Percentiles rank a stretch among this genome's conserved stretches.
phyloP scores from a whole-genome alignment of 1,284 basidiomycete genomes.

The Exobasidium cylindrosporum region DNA sequence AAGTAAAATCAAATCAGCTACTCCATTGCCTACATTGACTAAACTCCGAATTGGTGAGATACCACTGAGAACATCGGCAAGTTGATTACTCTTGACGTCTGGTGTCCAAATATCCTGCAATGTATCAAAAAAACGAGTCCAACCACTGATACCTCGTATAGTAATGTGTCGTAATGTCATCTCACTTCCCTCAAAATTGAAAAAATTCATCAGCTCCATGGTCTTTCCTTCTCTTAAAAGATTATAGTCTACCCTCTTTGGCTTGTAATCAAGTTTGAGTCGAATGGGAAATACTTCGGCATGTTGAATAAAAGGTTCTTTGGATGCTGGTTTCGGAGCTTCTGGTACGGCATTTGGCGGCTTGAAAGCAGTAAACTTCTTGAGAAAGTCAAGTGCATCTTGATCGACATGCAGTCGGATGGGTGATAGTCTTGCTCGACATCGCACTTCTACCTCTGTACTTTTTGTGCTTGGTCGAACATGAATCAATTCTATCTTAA shows the following conservation, averaged over 20 bases:
- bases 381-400: constrained; percentile 95
- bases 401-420: constrained; percentile 92
- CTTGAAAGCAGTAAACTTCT: constrained; percentile 89
- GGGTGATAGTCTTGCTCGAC: constrained; percentile 64
- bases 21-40: constrained; percentile 92
- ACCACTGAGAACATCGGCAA: constrained; percentile 95
- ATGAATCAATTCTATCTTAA: constrained; percentile 69
- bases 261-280: constrained; percentile 96
- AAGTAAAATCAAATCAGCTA: constrained; percentile 89
- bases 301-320: constrained; percentile 58
- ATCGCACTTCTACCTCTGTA: constrained; percentile 66
- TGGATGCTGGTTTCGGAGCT: not conserved
- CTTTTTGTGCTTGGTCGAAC: constrained; percentile 61
- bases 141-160: constrained; percentile 82
- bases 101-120: constrained; percentile 98
- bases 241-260: constrained; percentile 88
- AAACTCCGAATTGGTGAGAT: constrained; percentile 83
- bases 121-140: constrained; percentile 79
- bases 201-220: constrained; percentile 99
- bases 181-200: constrained; percentile 97
- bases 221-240: constrained; percentile 77
- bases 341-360: constrained; percentile 35
- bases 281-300: constrained; percentile 79
- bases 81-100: constrained; percentile 95
- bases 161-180: constrained; percentile 94